phyloP scores from a whole-genome alignment of 148 eudicot species.

The Fallopia convolvulus region DNA sequence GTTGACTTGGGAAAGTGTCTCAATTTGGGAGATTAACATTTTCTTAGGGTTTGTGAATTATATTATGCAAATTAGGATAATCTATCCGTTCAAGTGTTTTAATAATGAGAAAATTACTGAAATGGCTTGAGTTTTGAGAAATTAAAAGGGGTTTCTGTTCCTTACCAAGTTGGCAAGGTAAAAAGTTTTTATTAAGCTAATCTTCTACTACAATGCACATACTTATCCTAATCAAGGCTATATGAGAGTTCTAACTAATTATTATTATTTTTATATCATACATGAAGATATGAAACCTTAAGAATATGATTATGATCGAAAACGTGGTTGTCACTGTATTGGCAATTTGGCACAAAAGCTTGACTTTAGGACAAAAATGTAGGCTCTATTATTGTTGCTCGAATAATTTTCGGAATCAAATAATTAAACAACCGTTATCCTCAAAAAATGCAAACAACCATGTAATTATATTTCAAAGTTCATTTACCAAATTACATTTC shows the following conservation, averaged over 20 bases:
- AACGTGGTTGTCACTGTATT: neutral
- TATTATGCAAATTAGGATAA: no score
- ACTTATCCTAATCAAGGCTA: neutral
- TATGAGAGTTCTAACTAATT: neutral
- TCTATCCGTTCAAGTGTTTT: neutral
- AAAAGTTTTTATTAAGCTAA: neutral
- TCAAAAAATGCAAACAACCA: neutral
- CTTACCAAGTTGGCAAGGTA: neutral
- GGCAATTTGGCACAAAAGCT: neutral
- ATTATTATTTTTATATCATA: neutral
- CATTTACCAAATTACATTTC: neutral
- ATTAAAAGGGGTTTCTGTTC: neutral
- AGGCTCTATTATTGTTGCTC: neutral
- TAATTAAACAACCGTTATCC: neutral
- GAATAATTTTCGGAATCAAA: neutral
- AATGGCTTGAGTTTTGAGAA: neutral
- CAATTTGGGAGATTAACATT: neutral
- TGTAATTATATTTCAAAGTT: neutral
- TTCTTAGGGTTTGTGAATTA: neutral
- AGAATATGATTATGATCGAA: neutral
- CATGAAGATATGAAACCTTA: neutral
- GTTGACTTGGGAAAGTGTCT: slow-evolving; percentile 7
- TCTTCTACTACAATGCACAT: neutral
- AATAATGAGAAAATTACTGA: neutral
- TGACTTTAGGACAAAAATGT: neutral